Evolutionary conservation across 805 yeast genomes (phyloP).

Genomic region (Candida xyloterini): DNA sequence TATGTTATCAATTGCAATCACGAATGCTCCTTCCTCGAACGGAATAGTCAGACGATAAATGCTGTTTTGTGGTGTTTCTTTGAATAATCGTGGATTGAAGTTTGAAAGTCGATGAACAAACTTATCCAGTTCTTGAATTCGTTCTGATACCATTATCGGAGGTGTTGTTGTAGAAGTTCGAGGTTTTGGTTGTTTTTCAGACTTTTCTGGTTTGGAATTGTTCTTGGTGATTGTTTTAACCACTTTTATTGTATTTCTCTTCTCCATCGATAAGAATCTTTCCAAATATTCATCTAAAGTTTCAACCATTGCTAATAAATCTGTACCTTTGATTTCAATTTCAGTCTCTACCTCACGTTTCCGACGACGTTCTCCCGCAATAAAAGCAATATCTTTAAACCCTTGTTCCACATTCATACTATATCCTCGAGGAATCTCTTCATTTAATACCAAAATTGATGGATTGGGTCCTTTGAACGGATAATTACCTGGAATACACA

Average conservation of each 20-base stretch:
- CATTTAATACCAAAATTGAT: constrained; percentile 54
- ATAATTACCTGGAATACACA: constrained; percentile 54
- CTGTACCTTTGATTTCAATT: constrained; percentile 42
- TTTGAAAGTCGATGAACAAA: constrained; percentile 28
- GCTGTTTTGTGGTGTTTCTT: constrained; percentile 29
- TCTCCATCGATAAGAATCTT: constrained; percentile 47
- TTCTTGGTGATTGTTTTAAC: constrained; percentile 50
- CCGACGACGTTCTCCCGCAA: constrained; percentile 35
- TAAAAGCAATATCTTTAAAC: constrained; percentile 44
- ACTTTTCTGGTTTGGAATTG: constrained; percentile 7
- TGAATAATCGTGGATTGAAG: constrained; percentile 23
- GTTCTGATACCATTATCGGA: constrained; percentile 14
- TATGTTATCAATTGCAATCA: constrained; percentile 31
- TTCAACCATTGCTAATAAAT: constrained; percentile 51
- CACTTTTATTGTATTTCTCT: constrained; percentile 48
- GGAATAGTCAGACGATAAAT: constrained; percentile 28
- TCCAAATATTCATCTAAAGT: constrained; percentile 61
- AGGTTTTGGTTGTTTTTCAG: constrained; percentile 4
- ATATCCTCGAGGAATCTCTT: constrained; percentile 67
- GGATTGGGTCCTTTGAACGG: constrained; percentile 43
- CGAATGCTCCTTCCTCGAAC: constrained; percentile 28
- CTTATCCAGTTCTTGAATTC: constrained; percentile 12
- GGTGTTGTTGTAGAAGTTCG: constrained; percentile 12
- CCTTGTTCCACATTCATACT: constrained; percentile 67
- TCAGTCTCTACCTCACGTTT: constrained; percentile 14